A percentile compares a stretch with the other conserved stretches of the same genome.
These are phyloP conservation scores for Tympanopsis confertula DNA, from an alignment of 2,329 filamentous ascomycete genomes.

Conservation along the genomic window DNA sequence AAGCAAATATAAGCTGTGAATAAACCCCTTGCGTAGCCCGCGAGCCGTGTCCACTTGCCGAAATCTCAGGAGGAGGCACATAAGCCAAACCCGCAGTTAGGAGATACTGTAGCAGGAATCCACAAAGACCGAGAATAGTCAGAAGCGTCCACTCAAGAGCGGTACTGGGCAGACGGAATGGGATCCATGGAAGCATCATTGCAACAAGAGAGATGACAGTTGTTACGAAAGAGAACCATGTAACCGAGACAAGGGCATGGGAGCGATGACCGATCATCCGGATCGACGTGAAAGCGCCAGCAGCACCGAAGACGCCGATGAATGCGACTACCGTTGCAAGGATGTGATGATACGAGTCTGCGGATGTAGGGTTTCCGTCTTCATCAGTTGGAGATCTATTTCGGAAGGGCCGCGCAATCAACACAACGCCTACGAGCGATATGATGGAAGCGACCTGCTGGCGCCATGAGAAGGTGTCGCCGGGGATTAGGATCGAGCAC, in stretches of 20 bases:
- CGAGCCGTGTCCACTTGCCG: slow-evolving; percentile 15
- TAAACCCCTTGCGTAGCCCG: slow-evolving; percentile 45
- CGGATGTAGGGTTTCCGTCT: slow-evolving; percentile 19
- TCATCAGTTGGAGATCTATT: slow-evolving; percentile 5
- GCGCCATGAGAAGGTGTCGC: slow-evolving; percentile 66
- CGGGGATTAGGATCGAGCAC: slow-evolving; percentile 56
- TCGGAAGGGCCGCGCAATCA: slow-evolving; percentile 62
- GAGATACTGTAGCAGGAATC: slow-evolving; percentile 80
- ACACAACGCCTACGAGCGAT: slow-evolving; percentile 66
- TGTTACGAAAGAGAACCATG: slow-evolving; percentile 67
- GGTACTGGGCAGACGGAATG: slow-evolving; percentile 26
- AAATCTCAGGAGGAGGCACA: background rate
- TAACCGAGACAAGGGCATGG: slow-evolving; percentile 74
- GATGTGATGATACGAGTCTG: slow-evolving; percentile 41
- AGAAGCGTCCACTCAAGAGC: slow-evolving; percentile 54
- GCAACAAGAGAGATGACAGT: slow-evolving; percentile 53
- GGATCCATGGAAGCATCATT: slow-evolving; percentile 40
- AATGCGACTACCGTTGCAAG: slow-evolving; percentile 61
- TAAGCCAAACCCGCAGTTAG: slow-evolving; percentile 59
- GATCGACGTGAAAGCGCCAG: slow-evolving; percentile 64
- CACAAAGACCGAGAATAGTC: slow-evolving; percentile 56
- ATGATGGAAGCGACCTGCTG: slow-evolving; percentile 68
- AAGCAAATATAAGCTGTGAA: slow-evolving; percentile 44
- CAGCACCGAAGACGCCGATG: slow-evolving; percentile 65
- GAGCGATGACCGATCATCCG: slow-evolving; percentile 69